Evolutionary conservation across 2,329 filamentous ascomycete species (phyloP).

Genomic region (Whalleya microplaca): DNA sequence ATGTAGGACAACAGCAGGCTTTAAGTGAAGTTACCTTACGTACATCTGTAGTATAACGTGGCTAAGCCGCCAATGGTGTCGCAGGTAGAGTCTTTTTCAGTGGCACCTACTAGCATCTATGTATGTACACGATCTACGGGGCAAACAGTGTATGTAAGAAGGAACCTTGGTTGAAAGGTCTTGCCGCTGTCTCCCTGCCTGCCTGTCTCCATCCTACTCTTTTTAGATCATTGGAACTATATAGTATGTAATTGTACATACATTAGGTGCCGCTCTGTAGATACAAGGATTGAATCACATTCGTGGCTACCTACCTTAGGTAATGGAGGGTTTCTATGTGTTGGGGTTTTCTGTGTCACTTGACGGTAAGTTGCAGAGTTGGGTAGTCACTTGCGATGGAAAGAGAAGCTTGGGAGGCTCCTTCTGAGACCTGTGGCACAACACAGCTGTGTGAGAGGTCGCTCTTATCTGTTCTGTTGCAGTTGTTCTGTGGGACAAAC

Average conservation of each 20-base stretch:
- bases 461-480: slow-evolving; percentile 12
- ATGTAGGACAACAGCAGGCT: background rate
- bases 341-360: background rate
- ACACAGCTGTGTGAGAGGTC: slow-evolving; percentile 9
- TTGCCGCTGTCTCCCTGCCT: background rate
- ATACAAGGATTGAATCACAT: background rate
- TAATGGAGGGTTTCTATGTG: background rate
- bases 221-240: too few relatives aligned
- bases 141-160: background rate
- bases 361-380: too few relatives aligned
- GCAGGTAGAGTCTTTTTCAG: background rate
- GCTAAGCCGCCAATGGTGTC: background rate
- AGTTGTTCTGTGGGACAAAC: slow-evolving; percentile 20
- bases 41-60: background rate
- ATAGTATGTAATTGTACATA: too few relatives aligned
- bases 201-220: background rate
- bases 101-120: background rate
- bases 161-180: background rate
- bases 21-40: background rate
- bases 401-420: background rate
- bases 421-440: background rate
- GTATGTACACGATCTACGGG: background rate
- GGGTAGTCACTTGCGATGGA: background rate
- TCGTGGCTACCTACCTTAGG: too few relatives aligned
- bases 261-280: too few relatives aligned